Base-by-base conservation (phyloP, 176 grass and related monocot genomes). In the Hordeum marinum region DNA sequence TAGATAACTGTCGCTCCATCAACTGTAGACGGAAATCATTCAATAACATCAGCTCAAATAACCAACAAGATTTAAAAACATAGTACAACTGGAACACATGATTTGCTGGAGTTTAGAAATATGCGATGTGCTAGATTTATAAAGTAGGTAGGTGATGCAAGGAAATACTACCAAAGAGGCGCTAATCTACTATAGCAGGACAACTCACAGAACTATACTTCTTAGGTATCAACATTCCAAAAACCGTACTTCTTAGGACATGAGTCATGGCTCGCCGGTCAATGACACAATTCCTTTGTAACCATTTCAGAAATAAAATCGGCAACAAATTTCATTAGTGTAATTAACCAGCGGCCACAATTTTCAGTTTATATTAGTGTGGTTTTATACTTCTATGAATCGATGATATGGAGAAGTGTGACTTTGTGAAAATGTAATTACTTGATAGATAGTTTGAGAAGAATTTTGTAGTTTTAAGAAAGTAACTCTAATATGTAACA, bases 1-100 rank as follows among this genome's bases (percentile, higher is more conserved):
- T 98, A 39, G 89, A 87, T 86, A 95, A 85, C 27, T 95, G 92
- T 58, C 85, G 89, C 67, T 98, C 96, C 63, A 79, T 95, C 83
- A 98, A 85, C 93, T 98, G 54, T 72, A 87, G 6, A 72, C 42
- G 67, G 50, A 83, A 67, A 92, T 10, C 31, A 76, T 21, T 36
- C 31, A 78, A 72, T 23, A 91, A 73, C 26, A 90, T 85, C 67
- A 94, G 82, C 40, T 78, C 35, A 69, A 63, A 64, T 26, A 63
- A 68, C 20, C 25, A 20, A 32, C 36, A 59, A 76, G n/a, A 80
- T 36, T 13, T 6, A 26, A 34, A 79, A 14, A 89, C 15, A 45
- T 68, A 59, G 11, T 25, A 35, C 13, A 85, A 81, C 18, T 57
- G 43, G 43, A 32, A 67, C 21, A 63, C 29, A 85, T 26, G 60